These are phyloP conservation scores for Neopestalotiopsis sp. DNA, from an alignment of 2,329 filamentous ascomycete genomes.

Conservation along the genomic window DNA sequence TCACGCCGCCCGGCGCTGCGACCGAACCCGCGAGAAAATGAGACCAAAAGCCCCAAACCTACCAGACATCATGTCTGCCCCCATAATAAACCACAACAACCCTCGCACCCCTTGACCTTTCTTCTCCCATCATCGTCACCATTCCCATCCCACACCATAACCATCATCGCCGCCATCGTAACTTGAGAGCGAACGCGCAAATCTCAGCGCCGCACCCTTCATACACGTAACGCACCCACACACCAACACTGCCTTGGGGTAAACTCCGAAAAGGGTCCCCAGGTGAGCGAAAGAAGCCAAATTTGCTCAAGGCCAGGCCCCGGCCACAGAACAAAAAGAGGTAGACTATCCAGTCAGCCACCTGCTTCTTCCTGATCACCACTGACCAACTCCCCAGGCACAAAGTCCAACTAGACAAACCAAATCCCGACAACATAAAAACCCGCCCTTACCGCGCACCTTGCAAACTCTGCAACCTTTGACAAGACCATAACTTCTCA, in stretches of 20 bases:
- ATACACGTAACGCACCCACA: constrained; percentile 23
- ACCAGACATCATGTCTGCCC: constrained; percentile 40
- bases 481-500: neutral
- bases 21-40: constrained; percentile 39
- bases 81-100: constrained; percentile 35
- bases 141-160: constrained; percentile 11
- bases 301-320: constrained; percentile 20
- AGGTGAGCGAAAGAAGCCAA: constrained; percentile 16
- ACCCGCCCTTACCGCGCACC: constrained; percentile 19
- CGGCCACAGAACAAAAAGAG: constrained; percentile 15
- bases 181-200: constrained; percentile 6
- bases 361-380: neutral
- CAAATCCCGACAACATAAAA: constrained; percentile 1
- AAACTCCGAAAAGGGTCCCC: constrained; percentile 14
- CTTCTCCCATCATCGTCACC: constrained; percentile 19
- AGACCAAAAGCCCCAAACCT: constrained; percentile 43
- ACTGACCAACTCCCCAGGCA: neutral
- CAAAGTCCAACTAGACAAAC: constrained; percentile 11
- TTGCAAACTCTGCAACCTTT: constrained; percentile 13
- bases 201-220: constrained; percentile 21
- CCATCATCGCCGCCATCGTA: constrained; percentile 3
- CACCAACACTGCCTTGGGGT: constrained; percentile 22
- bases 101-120: constrained; percentile 25
- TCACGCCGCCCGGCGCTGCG: constrained; percentile 15
- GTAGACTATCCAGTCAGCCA: constrained; percentile 15